A percentile compares a stretch with the other conserved stretches of the same genome.
These are phyloP conservation scores for Hypoxylon sp. DNA, from an alignment of 2,329 filamentous ascomycete genomes.

Conservation along the genomic window DNA sequence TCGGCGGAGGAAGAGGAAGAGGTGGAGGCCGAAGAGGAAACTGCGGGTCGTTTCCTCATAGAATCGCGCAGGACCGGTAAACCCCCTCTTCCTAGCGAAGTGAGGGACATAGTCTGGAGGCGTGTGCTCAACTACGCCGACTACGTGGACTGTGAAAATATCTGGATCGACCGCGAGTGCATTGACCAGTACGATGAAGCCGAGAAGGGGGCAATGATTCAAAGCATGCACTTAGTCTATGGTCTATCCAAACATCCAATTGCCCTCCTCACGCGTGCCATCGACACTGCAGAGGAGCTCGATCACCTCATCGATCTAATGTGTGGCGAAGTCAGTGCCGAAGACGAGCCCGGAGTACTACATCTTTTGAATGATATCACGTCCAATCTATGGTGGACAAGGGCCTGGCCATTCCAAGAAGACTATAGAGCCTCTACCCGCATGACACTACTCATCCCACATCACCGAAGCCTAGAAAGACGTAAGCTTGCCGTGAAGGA, in stretches of 20 bases:
- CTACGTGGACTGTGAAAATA: slow-evolving; percentile 46
- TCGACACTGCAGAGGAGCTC: slow-evolving; percentile 46
- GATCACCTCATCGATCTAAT: slow-evolving; percentile 46
- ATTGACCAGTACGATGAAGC: slow-evolving; percentile 47
- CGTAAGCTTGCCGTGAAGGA: slow-evolving; percentile 43
- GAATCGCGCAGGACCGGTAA: slow-evolving; percentile 46
- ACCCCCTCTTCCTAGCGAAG: slow-evolving; percentile 42
- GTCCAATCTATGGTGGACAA: slow-evolving; percentile 50
- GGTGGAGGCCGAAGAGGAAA: slow-evolving; percentile 26
- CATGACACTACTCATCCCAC: slow-evolving; percentile 51
- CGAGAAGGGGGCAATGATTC: slow-evolving; percentile 49
- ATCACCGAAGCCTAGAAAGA: slow-evolving; percentile 43
- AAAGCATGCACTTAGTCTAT: slow-evolving; percentile 52
- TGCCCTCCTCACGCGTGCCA: slow-evolving; percentile 48
- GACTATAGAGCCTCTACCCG: slow-evolving; percentile 49
- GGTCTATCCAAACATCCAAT: slow-evolving; percentile 46
- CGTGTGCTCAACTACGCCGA: slow-evolving; percentile 47
- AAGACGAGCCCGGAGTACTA: slow-evolving; percentile 44
- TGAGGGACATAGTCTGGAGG: slow-evolving; percentile 48
- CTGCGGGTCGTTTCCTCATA: slow-evolving; percentile 43
- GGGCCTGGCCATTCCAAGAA: slow-evolving; percentile 52
- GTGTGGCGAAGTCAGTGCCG: slow-evolving; percentile 38
- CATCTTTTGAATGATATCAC: slow-evolving; percentile 48
- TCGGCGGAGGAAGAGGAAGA: slow-evolving; percentile 49
- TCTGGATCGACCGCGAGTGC: slow-evolving; percentile 52